Evolutionary conservation across 2,329 filamentous ascomycete species (phyloP).

Genomic region (Microcyclosporella mali): DNA sequence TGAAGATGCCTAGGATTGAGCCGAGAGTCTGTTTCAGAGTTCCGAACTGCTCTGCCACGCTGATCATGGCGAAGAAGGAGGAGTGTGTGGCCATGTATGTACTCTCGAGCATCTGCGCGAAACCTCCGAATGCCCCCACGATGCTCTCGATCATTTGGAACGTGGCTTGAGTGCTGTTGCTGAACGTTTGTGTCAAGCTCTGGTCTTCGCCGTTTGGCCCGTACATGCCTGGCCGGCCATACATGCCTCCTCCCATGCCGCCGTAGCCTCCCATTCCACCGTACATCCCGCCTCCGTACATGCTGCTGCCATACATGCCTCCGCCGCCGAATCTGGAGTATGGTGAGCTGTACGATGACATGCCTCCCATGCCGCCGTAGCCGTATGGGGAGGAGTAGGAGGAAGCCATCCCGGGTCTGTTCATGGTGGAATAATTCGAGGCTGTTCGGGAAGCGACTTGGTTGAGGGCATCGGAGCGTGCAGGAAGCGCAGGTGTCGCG

Average conservation of each 20-base stretch:
- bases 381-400: slow-evolving; percentile 50
- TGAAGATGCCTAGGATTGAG: slow-evolving; percentile 91
- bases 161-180: slow-evolving; percentile 88
- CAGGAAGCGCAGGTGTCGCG: slow-evolving; percentile 64
- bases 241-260: slow-evolving; percentile 31
- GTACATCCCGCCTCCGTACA: slow-evolving; percentile 26
- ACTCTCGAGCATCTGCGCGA: slow-evolving; percentile 98
- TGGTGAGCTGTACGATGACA: slow-evolving; percentile 35
- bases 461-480: slow-evolving; percentile 70
- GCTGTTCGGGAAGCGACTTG: slow-evolving; percentile 83
- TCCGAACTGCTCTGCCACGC: slow-evolving; percentile 93
- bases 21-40: slow-evolving; percentile 89
- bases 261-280: slow-evolving; percentile 28
- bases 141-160: slow-evolving; percentile 98
- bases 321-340: slow-evolving; percentile 42
- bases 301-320: slow-evolving; percentile 30
- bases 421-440: slow-evolving; percentile 61
- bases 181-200: slow-evolving; percentile 91
- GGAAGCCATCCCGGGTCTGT: slow-evolving; percentile 32
- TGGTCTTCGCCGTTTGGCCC: slow-evolving; percentile 72
- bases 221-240: slow-evolving; percentile 44
- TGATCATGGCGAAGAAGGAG: slow-evolving; percentile 98
- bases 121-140: slow-evolving; percentile 92
- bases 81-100: slow-evolving; percentile 99
- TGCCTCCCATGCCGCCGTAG: slow-evolving; percentile 39